These are phyloP conservation scores for Suillus ampliporus DNA, from an alignment of 768 basidiomycete genomes.

Conservation along the genomic window DNA sequence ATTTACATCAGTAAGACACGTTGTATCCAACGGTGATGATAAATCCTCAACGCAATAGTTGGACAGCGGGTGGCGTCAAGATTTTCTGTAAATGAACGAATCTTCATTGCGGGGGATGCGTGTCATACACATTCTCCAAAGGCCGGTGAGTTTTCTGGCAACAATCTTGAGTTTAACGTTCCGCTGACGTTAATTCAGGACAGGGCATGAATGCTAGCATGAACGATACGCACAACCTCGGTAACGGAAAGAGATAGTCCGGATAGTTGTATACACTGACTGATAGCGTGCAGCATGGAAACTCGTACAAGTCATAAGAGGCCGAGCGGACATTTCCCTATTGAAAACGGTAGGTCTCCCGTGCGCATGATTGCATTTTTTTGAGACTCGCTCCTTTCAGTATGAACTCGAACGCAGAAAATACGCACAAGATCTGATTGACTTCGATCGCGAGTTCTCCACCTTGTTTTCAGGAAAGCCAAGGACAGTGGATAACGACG, in stretches of 20 bases:
- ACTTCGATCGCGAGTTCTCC: constrained; percentile 69
- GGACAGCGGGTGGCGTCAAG: constrained; percentile 74
- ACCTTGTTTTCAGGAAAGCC: constrained; percentile 71
- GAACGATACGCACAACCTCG: constrained; percentile 77
- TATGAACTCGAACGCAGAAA: constrained; percentile 72
- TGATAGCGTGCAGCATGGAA: constrained; percentile 47
- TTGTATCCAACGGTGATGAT: not conserved
- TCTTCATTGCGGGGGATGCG: constrained; percentile 80
- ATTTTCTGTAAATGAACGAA: constrained; percentile 61
- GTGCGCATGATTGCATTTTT: not conserved
- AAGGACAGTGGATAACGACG: constrained; percentile 45
- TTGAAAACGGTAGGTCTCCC: constrained; percentile 44
- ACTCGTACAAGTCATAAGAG: constrained; percentile 48
- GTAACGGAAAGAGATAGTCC: constrained; percentile 28
- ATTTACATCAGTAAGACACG: constrained; percentile 64
- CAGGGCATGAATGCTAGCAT: constrained; percentile 83
- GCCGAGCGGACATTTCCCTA: constrained; percentile 44
- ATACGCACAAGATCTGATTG: constrained; percentile 74
- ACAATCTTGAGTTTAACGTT: not conserved
- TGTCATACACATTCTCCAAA: constrained; percentile 73
- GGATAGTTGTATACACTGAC: not conserved
- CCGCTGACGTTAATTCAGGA: constrained; percentile 40
- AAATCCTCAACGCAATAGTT: constrained; percentile 44
- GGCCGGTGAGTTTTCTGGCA: constrained; percentile 48
- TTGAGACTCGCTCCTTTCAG: constrained; percentile 37